A percentile compares a stretch with the other conserved stretches of the same genome.
Conservation (phyloP, 768 basidiomycete species). For the Baorangia bicolor region DNA sequence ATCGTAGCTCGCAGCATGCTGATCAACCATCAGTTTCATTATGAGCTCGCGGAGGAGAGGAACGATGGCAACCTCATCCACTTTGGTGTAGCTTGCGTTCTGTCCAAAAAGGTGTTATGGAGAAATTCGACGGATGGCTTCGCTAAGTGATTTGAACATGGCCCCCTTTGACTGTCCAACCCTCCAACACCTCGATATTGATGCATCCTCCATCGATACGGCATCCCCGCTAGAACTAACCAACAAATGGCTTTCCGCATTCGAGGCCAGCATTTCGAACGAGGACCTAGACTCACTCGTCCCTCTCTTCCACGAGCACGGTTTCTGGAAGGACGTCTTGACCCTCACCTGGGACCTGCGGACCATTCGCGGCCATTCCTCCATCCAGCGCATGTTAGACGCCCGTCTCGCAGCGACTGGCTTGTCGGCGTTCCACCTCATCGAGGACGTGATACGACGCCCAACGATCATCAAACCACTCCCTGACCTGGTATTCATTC, state of each 20-base stretch:
- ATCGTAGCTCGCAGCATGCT: neutral
- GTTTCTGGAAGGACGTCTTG: slow-evolving; percentile 52
- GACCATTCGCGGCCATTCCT: slow-evolving; percentile 39
- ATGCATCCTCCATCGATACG: slow-evolving; percentile 6
- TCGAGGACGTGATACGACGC: slow-evolving; percentile 27
- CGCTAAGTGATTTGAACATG: neutral
- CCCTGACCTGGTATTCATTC: slow-evolving; percentile 58
- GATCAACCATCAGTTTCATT: no score
- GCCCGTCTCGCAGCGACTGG: slow-evolving; percentile 34
- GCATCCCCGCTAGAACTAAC: slow-evolving; percentile 8
- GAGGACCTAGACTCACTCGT: neutral
- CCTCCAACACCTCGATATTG: slow-evolving; percentile 18
- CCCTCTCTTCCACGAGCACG: slow-evolving; percentile 21
- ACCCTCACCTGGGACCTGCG: slow-evolving; percentile 56
- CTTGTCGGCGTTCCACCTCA: slow-evolving; percentile 16
- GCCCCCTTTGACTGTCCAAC: slow-evolving; percentile 22
- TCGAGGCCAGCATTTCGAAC: slow-evolving; percentile 5
- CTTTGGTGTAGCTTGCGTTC: no score
- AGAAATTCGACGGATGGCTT: neutral
- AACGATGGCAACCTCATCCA: no score
- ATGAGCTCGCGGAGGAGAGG: no score
- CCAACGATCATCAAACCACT: slow-evolving; percentile 40
- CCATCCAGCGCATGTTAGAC: slow-evolving; percentile 37
- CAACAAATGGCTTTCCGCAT: slow-evolving; percentile 21
- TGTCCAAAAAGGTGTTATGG: no score